Evolutionary conservation across 176 grass and related monocot species (phyloP).

Genomic region (Miscanthus lutarioriparius): DNA sequence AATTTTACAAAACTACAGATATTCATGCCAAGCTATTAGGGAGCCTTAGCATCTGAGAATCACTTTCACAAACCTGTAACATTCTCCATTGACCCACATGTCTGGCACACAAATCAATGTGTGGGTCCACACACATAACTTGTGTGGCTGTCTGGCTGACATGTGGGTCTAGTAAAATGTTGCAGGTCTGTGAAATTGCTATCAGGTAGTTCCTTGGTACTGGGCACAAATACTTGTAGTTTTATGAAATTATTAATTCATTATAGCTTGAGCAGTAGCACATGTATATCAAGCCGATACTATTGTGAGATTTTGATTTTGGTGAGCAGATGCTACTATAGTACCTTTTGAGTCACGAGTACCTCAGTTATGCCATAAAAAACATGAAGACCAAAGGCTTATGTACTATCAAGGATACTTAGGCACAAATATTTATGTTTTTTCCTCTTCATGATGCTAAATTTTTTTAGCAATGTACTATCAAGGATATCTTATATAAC

Average conservation of each 20-base stretch:
- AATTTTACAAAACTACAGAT: background rate
- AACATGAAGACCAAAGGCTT: background rate
- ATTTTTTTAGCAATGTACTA: background rate
- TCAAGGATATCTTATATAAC: background rate
- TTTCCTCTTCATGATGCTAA: background rate
- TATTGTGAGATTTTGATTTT: background rate
- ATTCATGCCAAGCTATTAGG: background rate
- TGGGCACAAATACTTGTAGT: too few relatives aligned
- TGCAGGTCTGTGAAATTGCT: too few relatives aligned
- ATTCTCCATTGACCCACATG: background rate
- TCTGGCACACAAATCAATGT: background rate
- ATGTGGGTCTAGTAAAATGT: background rate
- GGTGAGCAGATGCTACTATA: background rate
- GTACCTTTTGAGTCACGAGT: background rate
- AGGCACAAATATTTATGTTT: background rate
- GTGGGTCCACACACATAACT: background rate
- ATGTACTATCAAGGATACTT: background rate
- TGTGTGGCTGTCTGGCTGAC: background rate
- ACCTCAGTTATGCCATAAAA: background rate
- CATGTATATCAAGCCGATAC: background rate
- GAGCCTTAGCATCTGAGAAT: background rate
- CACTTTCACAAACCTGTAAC: background rate
- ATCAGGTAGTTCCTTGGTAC: too few relatives aligned
- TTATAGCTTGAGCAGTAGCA: too few relatives aligned
- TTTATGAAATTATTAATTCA: background rate